A percentile compares a stretch with the other conserved stretches of the same genome.
These are phyloP conservation scores for Arxiozyma heterogenica DNA, from an alignment of 1,139 yeast genomes.

Conservation along the genomic window DNA sequence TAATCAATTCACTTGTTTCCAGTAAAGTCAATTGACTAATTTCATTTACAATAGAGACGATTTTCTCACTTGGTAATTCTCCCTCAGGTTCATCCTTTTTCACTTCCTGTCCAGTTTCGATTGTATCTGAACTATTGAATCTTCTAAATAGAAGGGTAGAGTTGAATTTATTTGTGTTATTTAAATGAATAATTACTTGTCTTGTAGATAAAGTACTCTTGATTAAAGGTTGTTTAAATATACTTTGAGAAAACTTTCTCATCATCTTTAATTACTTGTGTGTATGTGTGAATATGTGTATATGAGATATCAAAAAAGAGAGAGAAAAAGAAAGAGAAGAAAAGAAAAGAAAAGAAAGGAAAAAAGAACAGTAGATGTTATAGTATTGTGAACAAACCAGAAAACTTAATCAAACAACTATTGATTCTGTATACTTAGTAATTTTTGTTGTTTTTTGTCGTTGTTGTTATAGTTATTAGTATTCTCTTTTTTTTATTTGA, in stretches of 20 bases:
- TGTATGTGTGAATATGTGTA: no score
- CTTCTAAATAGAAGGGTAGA: constrained; percentile 29
- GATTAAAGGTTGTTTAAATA: neutral
- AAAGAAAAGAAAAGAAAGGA: no score
- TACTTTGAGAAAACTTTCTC: neutral
- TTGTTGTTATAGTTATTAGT: no score
- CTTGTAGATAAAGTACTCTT: neutral
- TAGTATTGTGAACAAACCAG: no score
- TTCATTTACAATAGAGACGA: constrained; percentile 76
- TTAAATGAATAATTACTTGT: neutral
- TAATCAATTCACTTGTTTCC: constrained; percentile 79
- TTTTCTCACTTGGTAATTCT: constrained; percentile 42
- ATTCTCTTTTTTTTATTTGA: no score
- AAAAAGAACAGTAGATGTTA: no score
- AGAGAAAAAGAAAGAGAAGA: no score
- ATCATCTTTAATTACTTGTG: neutral
- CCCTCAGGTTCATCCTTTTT: constrained; percentile 51
- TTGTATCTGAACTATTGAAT: constrained; percentile 22
- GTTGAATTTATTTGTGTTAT: no score
- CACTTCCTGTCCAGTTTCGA: constrained; percentile 22
- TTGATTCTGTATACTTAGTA: no score
- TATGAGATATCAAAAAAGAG: no score
- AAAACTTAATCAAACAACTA: no score
- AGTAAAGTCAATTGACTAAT: constrained; percentile 80
- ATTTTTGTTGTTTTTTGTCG: no score